phyloP scores from a whole-genome alignment of 169 alveolate species.

The Hepatocystis sp. region DNA sequence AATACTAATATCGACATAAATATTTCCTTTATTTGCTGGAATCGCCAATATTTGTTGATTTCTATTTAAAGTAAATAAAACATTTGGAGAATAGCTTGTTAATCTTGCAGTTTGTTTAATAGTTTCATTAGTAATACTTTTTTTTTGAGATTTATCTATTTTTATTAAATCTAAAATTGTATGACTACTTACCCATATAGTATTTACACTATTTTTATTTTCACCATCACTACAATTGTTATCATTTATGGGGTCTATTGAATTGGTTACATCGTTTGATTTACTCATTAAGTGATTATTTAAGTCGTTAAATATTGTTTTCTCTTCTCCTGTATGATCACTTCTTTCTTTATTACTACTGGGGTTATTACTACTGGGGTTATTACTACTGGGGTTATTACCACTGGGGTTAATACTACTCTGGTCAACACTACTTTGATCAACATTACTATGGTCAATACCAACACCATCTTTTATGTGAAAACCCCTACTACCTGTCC shows the following conservation, averaged over 20 bases:
- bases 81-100: conserved; percentile 53
- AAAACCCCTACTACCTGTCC: not conserved
- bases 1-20: conserved; percentile 66
- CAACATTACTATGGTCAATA: too few species aligned
- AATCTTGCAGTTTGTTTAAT: conserved; percentile 57
- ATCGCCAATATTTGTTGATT: conserved; percentile 69
- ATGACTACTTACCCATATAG: conserved; percentile 72
- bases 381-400: too few species aligned
- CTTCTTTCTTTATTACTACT: too few species aligned
- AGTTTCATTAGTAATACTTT: conserved; percentile 63
- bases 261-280: not conserved
- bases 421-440: not conserved
- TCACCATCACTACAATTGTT: not conserved
- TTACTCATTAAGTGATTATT: too few species aligned
- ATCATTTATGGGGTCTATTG: not conserved
- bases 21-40: conserved; percentile 68
- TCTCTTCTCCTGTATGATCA: too few species aligned
- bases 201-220: conserved; percentile 6
- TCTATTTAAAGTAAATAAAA: conserved; percentile 63
- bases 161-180: conserved; percentile 70
- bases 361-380: too few species aligned
- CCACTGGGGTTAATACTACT: too few species aligned
- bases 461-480: too few species aligned
- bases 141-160: conserved; percentile 66
- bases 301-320: too few species aligned